Percentiles rank a stretch among this genome's conserved stretches.
These are phyloP conservation scores for Plasmopara halstedii DNA, from an alignment of 352 stramenopile genomes.

Conservation along the genomic window DNA sequence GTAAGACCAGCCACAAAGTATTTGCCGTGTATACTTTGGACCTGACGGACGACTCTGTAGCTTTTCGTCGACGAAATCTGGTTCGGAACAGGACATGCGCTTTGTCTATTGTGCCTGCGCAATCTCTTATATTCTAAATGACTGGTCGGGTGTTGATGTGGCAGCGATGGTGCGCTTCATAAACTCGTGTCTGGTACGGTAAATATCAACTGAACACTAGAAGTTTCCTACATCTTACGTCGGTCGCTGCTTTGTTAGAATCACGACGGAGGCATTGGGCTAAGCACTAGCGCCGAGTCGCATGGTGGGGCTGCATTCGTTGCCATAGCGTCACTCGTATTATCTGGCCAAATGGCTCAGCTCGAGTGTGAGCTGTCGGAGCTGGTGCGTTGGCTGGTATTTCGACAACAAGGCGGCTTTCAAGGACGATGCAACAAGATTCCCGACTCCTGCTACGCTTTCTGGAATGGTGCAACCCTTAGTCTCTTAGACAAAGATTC, in stretches of 20 bases:
- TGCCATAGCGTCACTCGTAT: conserved; percentile 60
- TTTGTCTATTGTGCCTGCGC: conserved; percentile 86
- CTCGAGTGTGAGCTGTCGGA: conserved; percentile 55
- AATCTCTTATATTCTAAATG: conserved; percentile 81
- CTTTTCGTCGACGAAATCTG: conserved; percentile 59
- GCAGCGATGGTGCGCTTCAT: conserved; percentile 65
- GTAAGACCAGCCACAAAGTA: conserved; percentile 12
- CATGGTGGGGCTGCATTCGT: conserved; percentile 73
- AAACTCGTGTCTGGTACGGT: conserved; percentile 72
- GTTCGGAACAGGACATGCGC: conserved; percentile 83
- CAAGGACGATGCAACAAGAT: conserved; percentile 88
- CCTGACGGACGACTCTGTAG: conserved; percentile 18
- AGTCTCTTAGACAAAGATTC: conserved; percentile 68
- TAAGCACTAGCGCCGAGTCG: conserved; percentile 50
- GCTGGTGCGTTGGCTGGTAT: conserved; percentile 76
- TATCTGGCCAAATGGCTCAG: conserved; percentile 63
- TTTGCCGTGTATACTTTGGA: not conserved
- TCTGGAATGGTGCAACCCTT: conserved; percentile 88
- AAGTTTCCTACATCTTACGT: conserved; percentile 4
- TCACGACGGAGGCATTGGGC: conserved; percentile 79
- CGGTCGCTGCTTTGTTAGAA: conserved; percentile 30
- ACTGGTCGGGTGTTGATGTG: conserved; percentile 74
- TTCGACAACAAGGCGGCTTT: conserved; percentile 80
- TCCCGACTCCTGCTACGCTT: conserved; percentile 88
- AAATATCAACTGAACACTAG: not conserved